Base-by-base conservation (phyloP, 2,329 filamentous ascomycete genomes). In the Aurifilum marmelostoma region DNA sequence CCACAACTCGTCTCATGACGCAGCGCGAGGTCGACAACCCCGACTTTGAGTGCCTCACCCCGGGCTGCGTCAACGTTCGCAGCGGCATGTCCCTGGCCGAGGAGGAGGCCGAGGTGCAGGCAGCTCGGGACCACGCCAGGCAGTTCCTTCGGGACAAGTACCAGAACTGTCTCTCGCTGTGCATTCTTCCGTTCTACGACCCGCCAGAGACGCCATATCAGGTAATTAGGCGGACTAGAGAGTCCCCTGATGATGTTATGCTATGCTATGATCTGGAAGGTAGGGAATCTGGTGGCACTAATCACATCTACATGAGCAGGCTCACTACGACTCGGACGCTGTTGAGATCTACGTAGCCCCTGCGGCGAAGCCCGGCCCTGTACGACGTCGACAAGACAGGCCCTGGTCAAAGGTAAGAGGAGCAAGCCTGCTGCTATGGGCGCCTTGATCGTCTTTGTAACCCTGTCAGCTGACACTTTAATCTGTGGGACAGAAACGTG, bases 21-120 rank as follows among this genome's bases (percentile, higher is more conserved):
- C 68, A 67, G 47, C n/a, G 18, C 47, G 69, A 71, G 59, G 61
- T 69, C 12, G 34, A 60, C 34, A 52, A 71, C 39, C 61, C 64
- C 18, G 69, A 69, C 29, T 71, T 71, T 16, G 67, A 69, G 21
- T 71, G 69, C 50, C 66, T 68, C 27, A 71, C 69, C 0, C 69
- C 69, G 18, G 69, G 69, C 12, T 71, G 69, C 18, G 34, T 37
- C 39, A 52, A 24, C 14, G 67, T 69, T 1, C 58, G 32, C n/a
- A 67, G 56, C n/a, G 27, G 24, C 27, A 24, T 60, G 41, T 61
- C 47, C 0, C 27, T 58, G 2, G 56, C 34, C 2, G 64, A 71
- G 54, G 69, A 69, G 62, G 69, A 71, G 5, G 65, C 61, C 3
- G 69, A 69, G 58, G 8, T 69, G 11, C 60, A 71, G 27, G 47